phyloP scores from a whole-genome alignment of 257 asterid genomes.

The Anisodus acutangulus region DNA sequence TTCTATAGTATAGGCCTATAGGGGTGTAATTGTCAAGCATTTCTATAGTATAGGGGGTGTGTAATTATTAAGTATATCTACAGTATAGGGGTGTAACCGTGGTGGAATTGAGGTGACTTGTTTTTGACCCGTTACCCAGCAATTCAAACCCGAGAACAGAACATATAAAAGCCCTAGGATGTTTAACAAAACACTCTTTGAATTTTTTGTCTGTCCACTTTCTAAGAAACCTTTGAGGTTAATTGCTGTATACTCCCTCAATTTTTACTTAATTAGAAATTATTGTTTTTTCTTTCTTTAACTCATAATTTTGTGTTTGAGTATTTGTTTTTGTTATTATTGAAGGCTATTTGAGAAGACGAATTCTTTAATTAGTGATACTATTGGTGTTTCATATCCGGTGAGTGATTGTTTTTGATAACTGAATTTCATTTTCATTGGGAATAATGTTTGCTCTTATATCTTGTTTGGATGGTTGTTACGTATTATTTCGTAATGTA shows the following conservation, averaged over 20 bases:
- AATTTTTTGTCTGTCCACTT: slow-evolving; percentile 72
- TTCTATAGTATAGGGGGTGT: too few species aligned
- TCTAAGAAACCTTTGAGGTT: slow-evolving; percentile 71
- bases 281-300: background rate
- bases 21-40: too few species aligned
- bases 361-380: slow-evolving; percentile 73
- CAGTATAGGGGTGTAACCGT: too few species aligned
- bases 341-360: slow-evolving; percentile 56
- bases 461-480: background rate
- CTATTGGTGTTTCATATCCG: slow-evolving; percentile 78
- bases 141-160: background rate
- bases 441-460: background rate
- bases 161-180: too few species aligned
- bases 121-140: background rate
- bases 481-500: background rate
- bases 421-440: background rate
- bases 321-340: background rate
- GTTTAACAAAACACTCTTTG: slow-evolving; percentile 47
- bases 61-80: too few species aligned
- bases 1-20: too few species aligned
- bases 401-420: slow-evolving; percentile 30
- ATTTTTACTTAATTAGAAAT: background rate
- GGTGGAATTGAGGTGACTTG: background rate
- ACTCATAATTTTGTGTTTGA: background rate
- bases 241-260: background rate